Evolutionary conservation across 2,329 filamentous ascomycete species (phyloP).

Genomic region (Zalaria obscura): DNA sequence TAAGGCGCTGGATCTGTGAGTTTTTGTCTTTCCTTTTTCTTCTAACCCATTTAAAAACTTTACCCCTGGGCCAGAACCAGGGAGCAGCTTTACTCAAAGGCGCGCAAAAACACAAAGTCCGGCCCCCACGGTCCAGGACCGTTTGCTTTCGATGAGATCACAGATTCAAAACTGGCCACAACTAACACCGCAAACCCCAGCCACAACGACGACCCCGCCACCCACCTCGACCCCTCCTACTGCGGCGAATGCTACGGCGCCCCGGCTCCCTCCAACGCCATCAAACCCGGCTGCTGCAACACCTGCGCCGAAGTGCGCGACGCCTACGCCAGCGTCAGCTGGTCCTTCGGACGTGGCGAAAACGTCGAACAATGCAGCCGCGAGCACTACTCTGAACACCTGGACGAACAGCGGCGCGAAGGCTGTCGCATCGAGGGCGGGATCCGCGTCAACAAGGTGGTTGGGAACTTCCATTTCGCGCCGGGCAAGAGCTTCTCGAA

Average conservation of each 20-base stretch:
- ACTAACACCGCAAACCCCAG: conserved; percentile 21
- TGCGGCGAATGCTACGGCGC: conserved; percentile 92
- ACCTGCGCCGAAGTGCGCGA: conserved; percentile 95
- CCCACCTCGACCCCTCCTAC: conserved; percentile 80
- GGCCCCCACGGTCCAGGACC: too few species aligned
- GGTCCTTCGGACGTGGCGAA: conserved; percentile 89
- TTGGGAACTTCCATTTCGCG: conserved; percentile 97
- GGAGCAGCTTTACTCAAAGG: not conserved
- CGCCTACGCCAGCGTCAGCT: conserved; percentile 76
- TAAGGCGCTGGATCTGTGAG: conserved; percentile 53
- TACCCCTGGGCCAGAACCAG: too few species aligned
- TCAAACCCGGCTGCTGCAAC: conserved; percentile 85
- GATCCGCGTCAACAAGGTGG: conserved; percentile 92
- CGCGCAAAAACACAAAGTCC: too few species aligned
- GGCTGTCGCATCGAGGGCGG: conserved; percentile 88
- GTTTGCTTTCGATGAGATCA: too few species aligned
- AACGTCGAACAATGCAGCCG: conserved; percentile 89
- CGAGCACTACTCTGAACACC: conserved; percentile 81
- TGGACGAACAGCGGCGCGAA: conserved; percentile 78
- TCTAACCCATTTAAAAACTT: not conserved
- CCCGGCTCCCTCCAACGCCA: conserved; percentile 50
- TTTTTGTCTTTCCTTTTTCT: conserved; percentile 6
- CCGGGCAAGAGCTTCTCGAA: conserved; percentile 93
- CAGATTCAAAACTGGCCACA: too few species aligned
- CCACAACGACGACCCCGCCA: conserved; percentile 52